Evolutionary conservation across 345 rosid species (phyloP), one percentile per base, ranked within the genome.

Genomic region (Brassica juncea): DNA sequence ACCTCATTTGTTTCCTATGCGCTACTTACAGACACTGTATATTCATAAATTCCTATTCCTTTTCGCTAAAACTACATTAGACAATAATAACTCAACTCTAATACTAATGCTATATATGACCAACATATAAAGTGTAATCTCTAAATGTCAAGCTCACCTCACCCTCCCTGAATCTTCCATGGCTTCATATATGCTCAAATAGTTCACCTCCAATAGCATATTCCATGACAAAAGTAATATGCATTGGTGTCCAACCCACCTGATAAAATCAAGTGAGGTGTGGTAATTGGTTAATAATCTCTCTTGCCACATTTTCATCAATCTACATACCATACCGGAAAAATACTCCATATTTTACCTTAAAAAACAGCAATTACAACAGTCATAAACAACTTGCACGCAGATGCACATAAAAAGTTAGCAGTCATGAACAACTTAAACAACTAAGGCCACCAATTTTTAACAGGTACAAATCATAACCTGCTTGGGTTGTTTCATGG

Each of bases 171-270:
- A 89, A 87, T 70, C 92, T 81, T 76, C 89, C 90, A 55, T 88
- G 88, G 62, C 66, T 84, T 64, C 90, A 87, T 19, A 87, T 87
- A 30, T 87, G 84, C 79, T 89, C 92, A 78, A 87, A 89, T 32
- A 89, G 81, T 84, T 87, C 92, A 25, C 92, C 92, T 3, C 89
- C 90, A 9, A 89, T 89, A 23, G 92, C 92, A 75, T 87, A 89
- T 75, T 89, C 92, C 90, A 87, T 89, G 49, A 78, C 87, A 77
- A 89, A 87, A 54, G 92, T 88, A 25, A 89, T 77, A 80, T 89
- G 90, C 1, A 87, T 87, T 3, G 88, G 89, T 4, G 92, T 89
- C 84, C 86, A 79, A 34, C 77, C 87, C 70, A 89, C 88, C 92
- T 89, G 68, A 31, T 78, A 74, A 77, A 60, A n/a, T 10, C 44